Base-by-base conservation (phyloP, 2,329 filamentous ascomycete genomes). In the Chrysosporium queenslandicum region DNA sequence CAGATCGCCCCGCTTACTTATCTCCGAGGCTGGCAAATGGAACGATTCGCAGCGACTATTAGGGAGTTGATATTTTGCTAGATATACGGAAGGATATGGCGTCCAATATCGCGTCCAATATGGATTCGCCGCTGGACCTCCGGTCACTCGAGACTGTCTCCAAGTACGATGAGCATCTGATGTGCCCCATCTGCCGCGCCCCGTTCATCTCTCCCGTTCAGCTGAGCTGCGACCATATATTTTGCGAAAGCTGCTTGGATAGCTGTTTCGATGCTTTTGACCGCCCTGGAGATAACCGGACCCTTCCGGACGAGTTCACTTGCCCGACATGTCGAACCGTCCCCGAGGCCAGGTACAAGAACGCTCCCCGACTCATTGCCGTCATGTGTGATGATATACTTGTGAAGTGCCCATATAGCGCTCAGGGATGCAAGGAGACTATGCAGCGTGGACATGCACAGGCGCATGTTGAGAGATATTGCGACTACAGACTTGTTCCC, bases 101-200 rank as follows among this genome's bases (percentile, higher is more conserved):
- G n/a, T n/a, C n/a, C n/a, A 40, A 18, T n/a, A 52, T 52, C 42
- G 42, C 50, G 20, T 36, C 47, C 29, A 16, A 39, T 32, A 23
- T 21, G 7, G 43, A 55, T 41, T 51, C 49, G 2, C 53, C 61
- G 6, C 66, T 81, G 56, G 80, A 83, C 61, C 64, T 82, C 46
- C 74, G 78, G 51, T 63, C 71, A 34, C 73, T 83, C 58, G 80
- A 83, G 54, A 79, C 80, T 66, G 72, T 79, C 53, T 68, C 71
- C 47, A 63, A 67, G 25, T 77, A 77, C 61, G 79, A 83, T 62
- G 72, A 72, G 55, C 81, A 83, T 60, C 71, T 83, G 47, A 76
- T 80, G 69, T 83, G 80, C 61, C 74, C 79, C 14, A 83, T 83
- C 57, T 83, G 80, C 64, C 78, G 80, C 61, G 78, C 77, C 55